Conservation (phyloP, 2,329 filamentous ascomycete genomes). For the Aaosphaeria pasadenensis region DNA sequence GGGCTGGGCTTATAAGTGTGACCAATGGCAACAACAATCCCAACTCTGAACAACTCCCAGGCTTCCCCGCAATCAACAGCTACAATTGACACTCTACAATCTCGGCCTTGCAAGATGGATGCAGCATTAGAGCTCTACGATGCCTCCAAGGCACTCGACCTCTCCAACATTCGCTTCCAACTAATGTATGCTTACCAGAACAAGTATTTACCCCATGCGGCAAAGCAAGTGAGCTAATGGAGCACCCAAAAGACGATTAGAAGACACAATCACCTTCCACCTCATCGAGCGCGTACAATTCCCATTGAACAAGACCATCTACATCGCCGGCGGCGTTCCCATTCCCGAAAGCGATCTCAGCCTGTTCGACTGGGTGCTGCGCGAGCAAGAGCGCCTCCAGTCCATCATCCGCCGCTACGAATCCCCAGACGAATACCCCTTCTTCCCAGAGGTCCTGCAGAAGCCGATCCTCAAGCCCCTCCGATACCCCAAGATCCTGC, state of each 20-base stretch:
- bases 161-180: conserved; percentile 89
- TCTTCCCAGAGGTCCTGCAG: conserved; percentile 81
- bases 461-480: conserved; percentile 82
- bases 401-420: conserved; percentile 93
- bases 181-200: conserved; percentile 64
- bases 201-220: too few relatives aligned
- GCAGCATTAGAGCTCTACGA: conserved; percentile 84
- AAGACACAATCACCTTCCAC: conserved; percentile 97
- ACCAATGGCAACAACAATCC: too few relatives aligned
- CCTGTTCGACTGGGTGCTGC: conserved; percentile 92
- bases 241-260: conserved; percentile 66
- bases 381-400: conserved; percentile 85
- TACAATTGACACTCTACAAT: neutral
- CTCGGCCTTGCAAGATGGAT: conserved; percentile 63
- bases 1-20: too few relatives aligned
- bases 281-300: conserved; percentile 98
- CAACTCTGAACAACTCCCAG: too few relatives aligned
- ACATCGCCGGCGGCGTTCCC: conserved; percentile 72
- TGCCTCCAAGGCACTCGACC: conserved; percentile 78
- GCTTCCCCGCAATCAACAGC: neutral
- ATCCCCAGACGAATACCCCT: conserved; percentile 94
- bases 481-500: conserved; percentile 82
- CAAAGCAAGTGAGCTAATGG: conserved; percentile 9
- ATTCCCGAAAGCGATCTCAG: conserved; percentile 72
- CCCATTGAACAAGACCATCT: conserved; percentile 85